Evolutionary conservation across 306 rosid species (phyloP), one percentile per base, ranked within the genome.

Genomic region (Ammopiptanthus mongolicus): DNA sequence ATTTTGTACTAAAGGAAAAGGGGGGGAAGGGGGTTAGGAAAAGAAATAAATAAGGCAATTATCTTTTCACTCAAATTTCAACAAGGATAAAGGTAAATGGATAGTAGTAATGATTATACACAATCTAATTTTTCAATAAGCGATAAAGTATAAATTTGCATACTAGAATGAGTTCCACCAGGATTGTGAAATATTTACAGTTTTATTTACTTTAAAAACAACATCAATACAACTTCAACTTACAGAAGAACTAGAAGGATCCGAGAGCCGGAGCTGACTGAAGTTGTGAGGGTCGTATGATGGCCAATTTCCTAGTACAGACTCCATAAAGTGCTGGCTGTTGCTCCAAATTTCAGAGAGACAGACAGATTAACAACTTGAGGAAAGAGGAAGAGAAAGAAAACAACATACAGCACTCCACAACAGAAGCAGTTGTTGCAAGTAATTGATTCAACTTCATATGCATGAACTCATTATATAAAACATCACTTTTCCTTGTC

Each of bases 271-370:
- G 74, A 91, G 87, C 80, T 90, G 96, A 84, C 93, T 94, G 90
- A 94, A 94, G 87, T 94, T 94, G 84, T 94, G 91, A 61, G 98
- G 96, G 84, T 94, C 90, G 39, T 82, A 82, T 3, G 98, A 91
- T 57, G 97, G 97, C 93, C 82, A 89, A 89, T 94, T 90, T 15
- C 97, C 96, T 47, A 91, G 88, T 42, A 85, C 19, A 74, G 96
- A 91, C 55, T 92, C 98, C 98, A 91, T 94, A 5, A 42, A 74
- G 66, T 39, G 72, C 11, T 21, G 48, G n/a, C 9, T 63, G 33
- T 55, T 65, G 82, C 76, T 25, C 41, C 79, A 60, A 47, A 64
- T 21, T 81, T 58, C 69, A 65, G 74, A 51, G 17, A 63, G 47
- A 59, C 42, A 34, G 28, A 41, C 34, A 74, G 71, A 69, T 42